Evolutionary conservation across 192 early-diverging fungal species (phyloP).

Genomic region (Podila verticillata): DNA sequence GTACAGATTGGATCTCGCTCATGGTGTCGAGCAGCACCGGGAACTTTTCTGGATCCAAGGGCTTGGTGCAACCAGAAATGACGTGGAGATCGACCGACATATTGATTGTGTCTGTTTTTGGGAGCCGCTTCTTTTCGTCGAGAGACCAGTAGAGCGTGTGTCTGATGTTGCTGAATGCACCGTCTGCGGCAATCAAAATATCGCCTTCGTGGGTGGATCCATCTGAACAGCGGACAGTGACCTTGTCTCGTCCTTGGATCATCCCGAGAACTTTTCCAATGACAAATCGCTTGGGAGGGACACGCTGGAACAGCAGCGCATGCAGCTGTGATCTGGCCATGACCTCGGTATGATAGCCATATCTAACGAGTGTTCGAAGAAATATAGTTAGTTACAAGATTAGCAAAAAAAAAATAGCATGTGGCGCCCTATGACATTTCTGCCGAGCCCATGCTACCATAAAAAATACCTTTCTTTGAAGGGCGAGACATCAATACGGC

Average conservation of each 20-base stretch:
- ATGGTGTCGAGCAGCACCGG: constrained; percentile 40
- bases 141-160: constrained; percentile 44
- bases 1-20: constrained; percentile 48
- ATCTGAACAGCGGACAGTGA: constrained; percentile 45
- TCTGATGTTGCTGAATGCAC: constrained; percentile 45
- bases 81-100: constrained; percentile 38
- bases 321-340: constrained; percentile 43
- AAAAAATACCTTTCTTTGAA: constrained; percentile 26
- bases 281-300: constrained; percentile 31
- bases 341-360: constrained; percentile 42
- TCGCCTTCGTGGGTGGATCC: constrained; percentile 46
- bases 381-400: not conserved
- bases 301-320: constrained; percentile 32
- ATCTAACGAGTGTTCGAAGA: constrained; percentile 2
- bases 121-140: constrained; percentile 39
- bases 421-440: no score
- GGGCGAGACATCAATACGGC: constrained; percentile 33
- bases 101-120: constrained; percentile 15
- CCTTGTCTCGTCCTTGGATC: constrained; percentile 33
- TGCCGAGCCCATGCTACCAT: not conserved
- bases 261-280: constrained; percentile 27
- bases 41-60: constrained; percentile 33
- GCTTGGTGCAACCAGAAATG: constrained; percentile 44
- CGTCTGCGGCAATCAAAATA: constrained; percentile 51
- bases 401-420: no score